phyloP scores from a whole-genome alignment of 2,329 filamentous ascomycete species.

The Daldinia sp. region DNA sequence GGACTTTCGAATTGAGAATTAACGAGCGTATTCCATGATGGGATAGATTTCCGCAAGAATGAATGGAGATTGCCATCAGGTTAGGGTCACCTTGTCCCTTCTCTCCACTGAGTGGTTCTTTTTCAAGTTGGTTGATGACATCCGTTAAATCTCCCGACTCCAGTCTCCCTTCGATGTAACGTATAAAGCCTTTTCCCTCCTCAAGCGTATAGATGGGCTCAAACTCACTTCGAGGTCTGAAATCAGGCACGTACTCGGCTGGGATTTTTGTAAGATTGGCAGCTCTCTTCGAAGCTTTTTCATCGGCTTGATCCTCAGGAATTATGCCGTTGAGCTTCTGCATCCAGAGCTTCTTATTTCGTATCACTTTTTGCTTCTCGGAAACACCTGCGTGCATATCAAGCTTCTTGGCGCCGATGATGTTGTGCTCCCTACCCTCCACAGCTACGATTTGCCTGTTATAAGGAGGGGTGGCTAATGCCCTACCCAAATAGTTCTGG shows the following conservation, averaged over 20 bases:
- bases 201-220: conserved; percentile 66
- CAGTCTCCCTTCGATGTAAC: conserved; percentile 81
- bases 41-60: conserved; percentile 97
- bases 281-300: conserved; percentile 55
- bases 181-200: conserved; percentile 76
- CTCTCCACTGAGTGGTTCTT: conserved; percentile 45
- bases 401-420: conserved; percentile 83
- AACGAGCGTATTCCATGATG: conserved; percentile 93
- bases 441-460: conserved; percentile 90
- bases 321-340: conserved; percentile 60
- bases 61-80: conserved; percentile 92
- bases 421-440: conserved; percentile 87
- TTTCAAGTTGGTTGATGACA: conserved; percentile 50
- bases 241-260: conserved; percentile 56
- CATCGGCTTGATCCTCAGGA: conserved; percentile 57
- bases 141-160: conserved; percentile 76
- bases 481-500: conserved; percentile 93
- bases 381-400: conserved; percentile 85
- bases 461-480: conserved; percentile 86
- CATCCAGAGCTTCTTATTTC: conserved; percentile 85
- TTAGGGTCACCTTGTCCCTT: conserved; percentile 56
- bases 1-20: conserved; percentile 83
- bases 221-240: conserved; percentile 64
- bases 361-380: conserved; percentile 77
- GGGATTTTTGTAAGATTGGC: conserved; percentile 53